Base-by-base conservation (phyloP, 2,329 filamentous ascomycete genomes). In the Fusarium domesticum region DNA sequence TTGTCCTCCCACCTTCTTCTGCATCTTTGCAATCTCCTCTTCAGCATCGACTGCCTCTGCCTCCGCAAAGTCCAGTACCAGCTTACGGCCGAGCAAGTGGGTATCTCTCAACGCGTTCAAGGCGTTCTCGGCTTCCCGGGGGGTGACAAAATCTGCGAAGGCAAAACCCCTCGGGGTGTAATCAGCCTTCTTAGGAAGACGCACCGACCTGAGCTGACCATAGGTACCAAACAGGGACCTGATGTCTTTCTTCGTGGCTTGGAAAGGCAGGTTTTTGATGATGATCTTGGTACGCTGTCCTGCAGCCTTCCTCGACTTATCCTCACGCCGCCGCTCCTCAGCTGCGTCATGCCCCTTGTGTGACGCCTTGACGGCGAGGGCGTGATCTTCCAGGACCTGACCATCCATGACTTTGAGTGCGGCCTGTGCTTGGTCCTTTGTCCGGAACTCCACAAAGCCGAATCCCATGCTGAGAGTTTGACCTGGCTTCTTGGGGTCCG, bases 261-360 rank as follows among this genome's bases (percentile, higher is more conserved):
- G 89, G 73, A 98, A 98, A 16, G 93, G 92, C 68, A 98, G 73
- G 73, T 98, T 98, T 76, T 97, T 98, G 74, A 98, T 86, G 69
- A 97, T 85, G 63, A 98, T 86, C 77, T 97, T 97, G 37, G 91
- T 96, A 56, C 83, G 80, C 63, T 84, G 81, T 14, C 79, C 80
- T 18, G 87, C 83, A 39, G 80, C 71, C 68, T 92, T 95, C 76
- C 90, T 95, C 39, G 85, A 83, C 53, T 80, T 82, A 62, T 97
- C 90, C 55, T 92, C 85, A 56, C 85, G 85, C 53, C 86, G 83
- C 54, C 87, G 81, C 69, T 95, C 88, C 64, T 95, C 89, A 2
- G 88, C 91, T 15, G 89, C 89, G 70, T 97, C 91, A 45, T 84
- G 76, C 16, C 87, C 89, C 67, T 85, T 90, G 71, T 96, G 89